Evolutionary conservation across 1,284 basidiomycete genomes (phyloP).

Genomic region (Ceratobasidium sp.): DNA sequence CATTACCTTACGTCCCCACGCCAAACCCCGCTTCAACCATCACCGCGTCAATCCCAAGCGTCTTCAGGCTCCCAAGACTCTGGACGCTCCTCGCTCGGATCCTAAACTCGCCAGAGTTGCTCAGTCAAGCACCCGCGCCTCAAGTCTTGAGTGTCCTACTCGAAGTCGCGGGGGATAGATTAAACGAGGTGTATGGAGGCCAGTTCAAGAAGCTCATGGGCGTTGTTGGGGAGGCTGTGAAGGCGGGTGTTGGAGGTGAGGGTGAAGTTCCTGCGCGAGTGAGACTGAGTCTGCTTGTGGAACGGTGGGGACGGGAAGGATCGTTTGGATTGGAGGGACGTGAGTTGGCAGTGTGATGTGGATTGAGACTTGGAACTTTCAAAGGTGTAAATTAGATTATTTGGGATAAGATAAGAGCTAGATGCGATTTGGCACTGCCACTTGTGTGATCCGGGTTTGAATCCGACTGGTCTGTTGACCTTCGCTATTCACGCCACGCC

Average conservation of each 20-base stretch:
- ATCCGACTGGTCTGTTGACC: too few relatives aligned
- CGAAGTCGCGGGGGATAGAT: slow-evolving; percentile 77
- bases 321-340: slow-evolving; percentile 44
- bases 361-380: not conserved
- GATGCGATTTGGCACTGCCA: too few relatives aligned
- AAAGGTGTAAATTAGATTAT: too few relatives aligned
- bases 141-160: slow-evolving; percentile 81
- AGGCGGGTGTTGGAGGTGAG: slow-evolving; percentile 39
- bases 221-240: slow-evolving; percentile 60
- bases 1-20: slow-evolving; percentile 62
- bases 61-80: slow-evolving; percentile 71
- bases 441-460: too few relatives aligned
- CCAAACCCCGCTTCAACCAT: slow-evolving; percentile 55
- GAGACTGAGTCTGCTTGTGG: slow-evolving; percentile 42
- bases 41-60: slow-evolving; percentile 54
- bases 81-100: slow-evolving; percentile 80
- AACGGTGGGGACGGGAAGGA: slow-evolving; percentile 48
- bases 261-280: slow-evolving; percentile 35
- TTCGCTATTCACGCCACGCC: too few relatives aligned
- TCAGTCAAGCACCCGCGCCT: slow-evolving; percentile 70
- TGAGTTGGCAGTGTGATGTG: slow-evolving; percentile 18
- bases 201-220: slow-evolving; percentile 85
- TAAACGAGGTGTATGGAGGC: slow-evolving; percentile 75
- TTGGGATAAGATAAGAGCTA: too few relatives aligned
- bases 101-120: slow-evolving; percentile 65